Percentiles rank a stretch among this genome's conserved stretches.
These are phyloP conservation scores for Tuber indicum DNA, from an alignment of 495 filamentous ascomycete genomes.

Conservation along the genomic window DNA sequence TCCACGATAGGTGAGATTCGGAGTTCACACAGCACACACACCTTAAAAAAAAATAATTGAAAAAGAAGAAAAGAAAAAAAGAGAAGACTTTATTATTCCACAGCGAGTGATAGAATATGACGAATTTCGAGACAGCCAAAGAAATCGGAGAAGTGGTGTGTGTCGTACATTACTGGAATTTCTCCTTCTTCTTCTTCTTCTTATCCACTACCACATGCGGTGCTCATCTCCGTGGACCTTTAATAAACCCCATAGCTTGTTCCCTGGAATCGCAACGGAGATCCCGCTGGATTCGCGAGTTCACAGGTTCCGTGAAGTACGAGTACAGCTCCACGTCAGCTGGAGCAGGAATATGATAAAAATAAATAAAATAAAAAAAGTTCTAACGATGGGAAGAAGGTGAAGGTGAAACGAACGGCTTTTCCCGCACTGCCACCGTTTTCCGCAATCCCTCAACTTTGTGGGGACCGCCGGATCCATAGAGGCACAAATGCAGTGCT, in stretches of 20 bases:
- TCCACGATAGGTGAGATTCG: neutral
- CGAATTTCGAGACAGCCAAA: neutral
- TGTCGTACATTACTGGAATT: too few relatives aligned
- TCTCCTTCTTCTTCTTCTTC: too few relatives aligned
- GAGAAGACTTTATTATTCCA: neutral
- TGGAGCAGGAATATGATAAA: neutral
- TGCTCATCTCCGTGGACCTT: neutral
- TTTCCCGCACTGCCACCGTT: too few relatives aligned
- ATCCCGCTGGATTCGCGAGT: neutral
- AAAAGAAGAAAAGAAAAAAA: neutral
- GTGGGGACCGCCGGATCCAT: neutral
- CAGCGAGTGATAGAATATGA: neutral
- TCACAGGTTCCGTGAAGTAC: too few relatives aligned
- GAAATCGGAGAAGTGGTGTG: too few relatives aligned
- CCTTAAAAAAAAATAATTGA: too few relatives aligned
- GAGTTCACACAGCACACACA: neutral
- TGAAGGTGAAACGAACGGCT: neutral
- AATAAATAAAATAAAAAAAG: neutral
- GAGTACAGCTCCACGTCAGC: neutral
- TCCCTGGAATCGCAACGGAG: neutral
- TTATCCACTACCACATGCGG: neutral
- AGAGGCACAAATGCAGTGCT: neutral
- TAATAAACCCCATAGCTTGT: neutral
- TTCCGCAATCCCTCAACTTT: too few relatives aligned
- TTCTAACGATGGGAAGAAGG: too few relatives aligned